Base-by-base conservation (phyloP, 768 basidiomycete species). In the Leccinum ochraceum region DNA sequence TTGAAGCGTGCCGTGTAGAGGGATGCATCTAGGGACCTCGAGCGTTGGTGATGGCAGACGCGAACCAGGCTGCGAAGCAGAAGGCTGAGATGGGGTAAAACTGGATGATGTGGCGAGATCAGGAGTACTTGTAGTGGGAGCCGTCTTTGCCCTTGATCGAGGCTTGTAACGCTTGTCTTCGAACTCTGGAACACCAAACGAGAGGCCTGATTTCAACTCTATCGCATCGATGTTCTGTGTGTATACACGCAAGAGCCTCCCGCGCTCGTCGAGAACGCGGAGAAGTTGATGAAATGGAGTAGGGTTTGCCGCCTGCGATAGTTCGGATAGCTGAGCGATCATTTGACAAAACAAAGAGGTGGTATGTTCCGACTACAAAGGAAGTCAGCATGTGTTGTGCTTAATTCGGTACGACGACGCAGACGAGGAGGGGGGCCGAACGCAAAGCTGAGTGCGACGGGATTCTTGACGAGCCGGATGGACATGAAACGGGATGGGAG, bases 201-300 rank as follows among this genome's bases (percentile, higher is more conserved):
- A 86, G 10, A 96, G 81, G 4, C 94, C 94, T n/a, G 84, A 88
- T 71, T 93, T 94, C 60, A 79, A 79, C 71, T 96, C 94, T 46
- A 96, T 86, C 26, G 87, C 88, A 71, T 96, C 94, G 61, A 95
- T 95, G 75, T 96, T 95, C 78, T 96, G 94, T 0, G 94, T 95
- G 74, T 95, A 96, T 2, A 94, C 91, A 26, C 94, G 82, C 39
- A 95, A 81, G 4, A 96, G 83, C 62, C 83, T 83, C 4, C 90
- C 89, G 39, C 87, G 80, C 61, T 87, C 81, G 68, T 95, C 92
- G 32, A 95, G 84, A 32, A 80, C 69, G 48, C 87, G 88, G 32
- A 96, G 84, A 26, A 91, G 76, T 11, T 80, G 75, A 70, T 96
- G 94, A 68, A 95, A 95, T 1, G 86, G 78, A 4, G 94, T 95